Base-by-base conservation (phyloP, 148 eudicot species). In the Limonium bicolor region DNA sequence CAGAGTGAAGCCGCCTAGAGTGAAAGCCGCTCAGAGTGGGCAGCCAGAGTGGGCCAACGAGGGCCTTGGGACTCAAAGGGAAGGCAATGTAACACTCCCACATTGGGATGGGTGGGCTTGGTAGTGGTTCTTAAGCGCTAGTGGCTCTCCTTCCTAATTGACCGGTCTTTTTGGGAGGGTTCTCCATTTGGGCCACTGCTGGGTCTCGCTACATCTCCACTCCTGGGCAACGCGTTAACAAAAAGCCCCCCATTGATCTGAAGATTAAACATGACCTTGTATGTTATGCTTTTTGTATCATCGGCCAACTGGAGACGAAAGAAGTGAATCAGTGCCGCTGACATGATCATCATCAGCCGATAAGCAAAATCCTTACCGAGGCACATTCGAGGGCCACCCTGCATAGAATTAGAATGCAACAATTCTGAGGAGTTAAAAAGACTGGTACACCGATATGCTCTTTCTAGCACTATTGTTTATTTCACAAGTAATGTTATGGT, bases 311-410 rank as follows among this genome's bases (percentile, higher is more conserved):
- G 27, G 38, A 57, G 40, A 12, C 22, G 16, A 27, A 57, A 57
- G 19, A 27, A n/a, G 48, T 23, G 28, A 2, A 57, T 21, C 9
- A 57, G 13, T 37, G 43, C 48, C 4, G 36, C 54, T 0, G 62
- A 37, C 22, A 51, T 36, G 24, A 51, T 51, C 55, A 36, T 51
- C 55, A 51, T 51, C 8, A 36, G 55, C 55, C 73, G 53, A 45
- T 77, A 77, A 1, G 79, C 79, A 30, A 73, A 77, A 28, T 77
- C 85, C 64, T 64, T 70, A n/a, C 85, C 85, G 15, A 77, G 53
- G 25, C 77, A 77, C 16, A 77, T 69, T 26, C 85, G 44, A 2
- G 73, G 85, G 8, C 84, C 84, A 7, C 68, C 84, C 73, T 77
- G 56, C 35, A 27, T 4, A 27, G n/a, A 5, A 23, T 2, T 20